Base-by-base conservation (phyloP, 2,329 filamentous ascomycete species). In the Cercospora zeina region DNA sequence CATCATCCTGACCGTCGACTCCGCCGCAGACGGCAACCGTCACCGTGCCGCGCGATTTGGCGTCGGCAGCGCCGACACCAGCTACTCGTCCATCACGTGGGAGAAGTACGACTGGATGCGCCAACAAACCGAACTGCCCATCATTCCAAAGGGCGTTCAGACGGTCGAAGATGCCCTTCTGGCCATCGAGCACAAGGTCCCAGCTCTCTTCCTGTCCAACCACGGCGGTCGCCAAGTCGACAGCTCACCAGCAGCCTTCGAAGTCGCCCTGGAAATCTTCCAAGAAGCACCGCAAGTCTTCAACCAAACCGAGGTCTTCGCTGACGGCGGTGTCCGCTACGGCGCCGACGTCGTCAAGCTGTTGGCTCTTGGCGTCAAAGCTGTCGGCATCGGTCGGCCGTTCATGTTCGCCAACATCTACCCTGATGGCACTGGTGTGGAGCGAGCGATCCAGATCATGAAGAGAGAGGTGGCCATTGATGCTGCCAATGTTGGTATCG, bases 41-140 rank as follows among this genome's bases (percentile, higher is more conserved):
- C 63, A 64, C 33, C 89, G 93, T 47, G 85, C 84, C 68, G 96
- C 96, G 76, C 58, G 65, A 7, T 67, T 64, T 53, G 92, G 96
- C 68, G 83, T 83, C 14, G 93, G 92, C 7, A 62, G 58, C 30
- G 65, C 65, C 30, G 65, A 67, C 30, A 58, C 39, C 21, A 10
- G 54, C 10, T 67, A 97, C 80, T 92, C 93, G 2, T 83, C 84
- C 30, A 83, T 97, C 14, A 90, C 86, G 72, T 97, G 92, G 92
- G 84, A 87, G 70, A 82, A 83, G 68, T 74, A 73, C 68, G 69
- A 73, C 21, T 62, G 73, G 65, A 69, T 78, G 39, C 67, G 67
- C 45, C 75, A 74, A 64, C 73, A 76, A 67, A 78, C 76, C 0
- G 65, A 65, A 1, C 69, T 77, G 1, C 75, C 76, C 1, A 73